These are phyloP conservation scores for Camelina hispida DNA, from an alignment of 345 rosid species.

Conservation along the genomic window DNA sequence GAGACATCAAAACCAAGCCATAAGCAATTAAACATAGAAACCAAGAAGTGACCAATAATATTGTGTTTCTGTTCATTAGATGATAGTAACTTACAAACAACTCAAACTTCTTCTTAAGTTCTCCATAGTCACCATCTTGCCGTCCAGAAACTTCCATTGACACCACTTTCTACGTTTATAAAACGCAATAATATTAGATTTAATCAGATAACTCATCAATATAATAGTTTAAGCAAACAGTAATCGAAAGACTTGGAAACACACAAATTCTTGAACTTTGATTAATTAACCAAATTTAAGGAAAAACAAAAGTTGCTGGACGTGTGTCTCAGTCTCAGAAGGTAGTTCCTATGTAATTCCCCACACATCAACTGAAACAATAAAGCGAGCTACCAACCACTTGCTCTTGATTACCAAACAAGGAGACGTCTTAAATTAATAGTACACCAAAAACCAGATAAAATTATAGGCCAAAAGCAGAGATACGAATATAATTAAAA, in stretches of 20 bases:
- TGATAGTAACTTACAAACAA: conserved; percentile 59
- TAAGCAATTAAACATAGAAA: conserved; percentile 3
- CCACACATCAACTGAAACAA: neutral
- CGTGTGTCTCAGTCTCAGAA: neutral
- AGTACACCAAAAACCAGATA: conserved; percentile 17
- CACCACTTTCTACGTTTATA: conserved; percentile 15
- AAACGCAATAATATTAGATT: neutral
- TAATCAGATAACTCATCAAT: conserved; percentile 1
- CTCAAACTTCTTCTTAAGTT: conserved; percentile 65
- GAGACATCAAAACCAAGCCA: neutral
- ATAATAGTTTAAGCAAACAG: neutral
- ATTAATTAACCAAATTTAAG: neutral
- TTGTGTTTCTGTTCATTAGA: neutral
- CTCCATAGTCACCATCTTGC: conserved; percentile 51
- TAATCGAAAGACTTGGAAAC: neutral
- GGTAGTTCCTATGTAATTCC: neutral
- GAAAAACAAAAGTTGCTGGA: neutral
- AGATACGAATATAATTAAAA: conserved; percentile 25
- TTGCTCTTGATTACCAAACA: conserved; percentile 33
- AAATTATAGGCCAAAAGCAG: conserved; percentile 29
- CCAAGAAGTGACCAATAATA: neutral
- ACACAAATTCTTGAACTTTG: conserved; percentile 7
- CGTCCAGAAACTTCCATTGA: conserved; percentile 14
- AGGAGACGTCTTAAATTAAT: conserved; percentile 23
- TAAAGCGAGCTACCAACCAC: conserved; percentile 30